Conservation (phyloP, 2,329 filamentous ascomycete genomes). For the Fusarium sp. region DNA sequence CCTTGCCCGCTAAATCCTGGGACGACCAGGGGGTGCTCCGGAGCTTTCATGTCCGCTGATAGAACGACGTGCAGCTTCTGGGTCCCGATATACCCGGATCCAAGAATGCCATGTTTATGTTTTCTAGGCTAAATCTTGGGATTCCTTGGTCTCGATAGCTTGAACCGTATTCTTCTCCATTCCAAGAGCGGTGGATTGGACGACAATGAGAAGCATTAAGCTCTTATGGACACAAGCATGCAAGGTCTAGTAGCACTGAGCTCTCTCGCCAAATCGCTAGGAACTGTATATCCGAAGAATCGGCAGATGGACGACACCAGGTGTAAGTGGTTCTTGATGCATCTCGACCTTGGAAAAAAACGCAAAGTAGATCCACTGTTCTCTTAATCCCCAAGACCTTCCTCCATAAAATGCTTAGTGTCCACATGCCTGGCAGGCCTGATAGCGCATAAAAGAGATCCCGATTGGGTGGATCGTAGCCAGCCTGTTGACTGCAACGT, state of each 20-base stretch:
- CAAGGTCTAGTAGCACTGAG: not conserved
- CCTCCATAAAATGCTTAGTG: not conserved
- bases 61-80: constrained; percentile 17
- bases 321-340: not conserved
- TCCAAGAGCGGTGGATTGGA: not conserved
- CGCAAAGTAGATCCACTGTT: not conserved
- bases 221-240: not conserved
- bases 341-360: not conserved
- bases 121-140: not conserved
- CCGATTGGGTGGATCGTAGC: not conserved
- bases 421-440: not conserved
- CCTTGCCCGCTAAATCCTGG: constrained; percentile 14
- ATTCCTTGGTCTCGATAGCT: not conserved
- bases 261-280: not conserved
- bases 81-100: constrained; percentile 26
- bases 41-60: constrained; percentile 35
- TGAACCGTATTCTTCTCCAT: not conserved
- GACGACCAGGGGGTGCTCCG: constrained; percentile 1
- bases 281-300: not conserved
- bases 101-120: constrained; percentile 23
- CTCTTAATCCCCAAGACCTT: not conserved
- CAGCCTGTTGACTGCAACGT: not conserved
- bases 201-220: not conserved
- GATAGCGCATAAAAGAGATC: not conserved
- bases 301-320: not conserved